phyloP scores from a whole-genome alignment of 768 basidiomycete genomes.

The Lactarius sp. region DNA sequence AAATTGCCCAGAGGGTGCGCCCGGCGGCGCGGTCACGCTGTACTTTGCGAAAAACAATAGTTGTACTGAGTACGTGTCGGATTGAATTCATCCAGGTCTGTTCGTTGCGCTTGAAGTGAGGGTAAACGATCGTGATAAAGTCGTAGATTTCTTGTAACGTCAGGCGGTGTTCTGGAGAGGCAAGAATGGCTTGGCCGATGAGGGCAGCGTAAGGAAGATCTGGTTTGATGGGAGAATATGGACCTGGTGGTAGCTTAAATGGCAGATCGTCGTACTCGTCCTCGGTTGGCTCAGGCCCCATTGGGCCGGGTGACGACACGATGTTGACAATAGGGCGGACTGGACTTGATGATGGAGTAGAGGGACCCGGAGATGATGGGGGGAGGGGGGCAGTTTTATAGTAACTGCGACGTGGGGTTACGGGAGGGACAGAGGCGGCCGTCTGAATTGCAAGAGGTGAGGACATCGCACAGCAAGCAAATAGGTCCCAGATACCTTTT shows the following conservation, averaged over 20 bases:
- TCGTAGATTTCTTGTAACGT: constrained; percentile 95
- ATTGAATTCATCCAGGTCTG: constrained; percentile 98
- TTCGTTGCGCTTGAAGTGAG: constrained; percentile 88
- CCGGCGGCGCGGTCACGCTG: constrained; percentile 72
- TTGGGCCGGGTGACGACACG: constrained; percentile 83
- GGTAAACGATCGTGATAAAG: constrained; percentile 91
- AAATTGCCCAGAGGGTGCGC: constrained; percentile 84
- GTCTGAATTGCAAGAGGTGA: constrained; percentile 28
- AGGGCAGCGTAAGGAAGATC: constrained; percentile 90
- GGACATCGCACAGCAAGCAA: constrained; percentile 31
- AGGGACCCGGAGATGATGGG: constrained; percentile 55
- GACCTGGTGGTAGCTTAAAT: constrained; percentile 77
- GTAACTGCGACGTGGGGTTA: constrained; percentile 45
- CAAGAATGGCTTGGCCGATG: constrained; percentile 90
- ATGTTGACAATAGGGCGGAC: constrained; percentile 55
- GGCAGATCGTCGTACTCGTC: constrained; percentile 64
- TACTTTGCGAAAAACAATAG: constrained; percentile 84
- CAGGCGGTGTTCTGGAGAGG: constrained; percentile 76
- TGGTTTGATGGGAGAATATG: constrained; percentile 76
- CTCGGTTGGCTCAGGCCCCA: constrained; percentile 59
- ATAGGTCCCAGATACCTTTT: constrained; percentile 30
- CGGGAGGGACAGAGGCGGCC: constrained; percentile 37
- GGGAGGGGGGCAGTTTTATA: constrained; percentile 45
- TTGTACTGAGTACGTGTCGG: constrained; percentile 92
- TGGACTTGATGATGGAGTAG: constrained; percentile 64